These are phyloP conservation scores for Eleusine indica DNA, from an alignment of 176 grass and related monocot genomes.

Conservation along the genomic window DNA sequence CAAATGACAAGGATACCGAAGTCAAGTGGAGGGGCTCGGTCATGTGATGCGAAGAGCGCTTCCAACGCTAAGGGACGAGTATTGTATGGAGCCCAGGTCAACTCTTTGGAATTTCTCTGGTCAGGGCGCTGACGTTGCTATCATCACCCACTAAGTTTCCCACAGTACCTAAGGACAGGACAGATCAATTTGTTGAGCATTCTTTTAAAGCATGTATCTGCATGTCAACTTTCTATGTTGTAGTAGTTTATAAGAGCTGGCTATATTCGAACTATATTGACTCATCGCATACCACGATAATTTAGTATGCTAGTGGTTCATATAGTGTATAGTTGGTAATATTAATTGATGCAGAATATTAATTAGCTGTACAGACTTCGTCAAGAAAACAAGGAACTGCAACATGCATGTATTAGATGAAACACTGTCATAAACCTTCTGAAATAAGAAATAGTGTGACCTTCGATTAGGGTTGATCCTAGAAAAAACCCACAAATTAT, in stretches of 20 bases:
- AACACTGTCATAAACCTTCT: conserved; percentile 6
- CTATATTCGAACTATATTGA: conserved; percentile 34
- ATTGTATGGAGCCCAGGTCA: conserved; percentile 62
- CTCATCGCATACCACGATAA: not conserved
- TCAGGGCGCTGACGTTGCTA: conserved; percentile 49
- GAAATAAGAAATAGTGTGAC: not conserved
- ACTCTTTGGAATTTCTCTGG: conserved; percentile 65
- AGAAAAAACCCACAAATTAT: not conserved
- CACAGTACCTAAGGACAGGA: conserved; percentile 17
- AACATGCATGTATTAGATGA: conserved; percentile 35
- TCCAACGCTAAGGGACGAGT: conserved; percentile 59
- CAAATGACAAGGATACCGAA: conserved; percentile 74
- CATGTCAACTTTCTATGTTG: conserved; percentile 45
- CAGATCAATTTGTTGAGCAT: conserved; percentile 30
- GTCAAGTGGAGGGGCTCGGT: conserved; percentile 68
- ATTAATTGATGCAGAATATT: not conserved
- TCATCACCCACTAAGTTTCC: conserved; percentile 47
- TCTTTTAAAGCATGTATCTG: conserved; percentile 26
- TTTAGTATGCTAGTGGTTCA: not conserved
- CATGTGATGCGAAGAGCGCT: conserved; percentile 80
- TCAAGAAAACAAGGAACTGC: not conserved
- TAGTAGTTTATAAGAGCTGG: conserved; percentile 18
- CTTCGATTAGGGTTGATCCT: conserved; percentile 13
- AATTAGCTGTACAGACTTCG: conserved; percentile 18
- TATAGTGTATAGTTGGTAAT: not conserved